Conservation (phyloP, 768 basidiomycete genomes). For the Porphyrellus cyaneotinctus region DNA sequence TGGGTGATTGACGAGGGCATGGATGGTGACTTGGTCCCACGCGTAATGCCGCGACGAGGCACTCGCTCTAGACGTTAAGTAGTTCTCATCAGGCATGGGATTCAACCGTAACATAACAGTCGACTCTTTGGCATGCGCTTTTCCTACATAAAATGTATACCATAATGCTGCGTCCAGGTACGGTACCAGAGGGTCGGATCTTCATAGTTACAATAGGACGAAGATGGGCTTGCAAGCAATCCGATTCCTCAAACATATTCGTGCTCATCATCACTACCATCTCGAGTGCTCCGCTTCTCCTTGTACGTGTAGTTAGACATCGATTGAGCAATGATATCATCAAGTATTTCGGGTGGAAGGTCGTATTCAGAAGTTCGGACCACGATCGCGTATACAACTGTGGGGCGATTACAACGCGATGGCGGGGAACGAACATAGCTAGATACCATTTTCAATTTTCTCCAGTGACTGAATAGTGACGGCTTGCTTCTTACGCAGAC, state of each 20-base stretch:
- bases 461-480: slow-evolving; percentile 85
- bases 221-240: neutral
- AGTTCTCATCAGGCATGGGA: neutral
- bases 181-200: neutral
- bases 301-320: slow-evolving; percentile 33
- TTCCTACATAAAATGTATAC: slow-evolving; percentile 2
- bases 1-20: slow-evolving; percentile 6
- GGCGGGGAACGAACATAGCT: neutral
- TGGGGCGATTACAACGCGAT: slow-evolving; percentile 4
- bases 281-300: slow-evolving; percentile 18
- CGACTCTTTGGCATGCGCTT: neutral
- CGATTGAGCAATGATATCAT: slow-evolving; percentile 59
- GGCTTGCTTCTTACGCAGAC: slow-evolving; percentile 81
- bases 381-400: slow-evolving; percentile 70
- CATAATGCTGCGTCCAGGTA: neutral
- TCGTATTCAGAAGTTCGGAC: slow-evolving; percentile 74
- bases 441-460: slow-evolving; percentile 88
- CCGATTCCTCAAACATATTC: slow-evolving; percentile 14
- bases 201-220: neutral
- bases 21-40: slow-evolving; percentile 3
- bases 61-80: slow-evolving; percentile 16
- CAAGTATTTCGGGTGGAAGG: slow-evolving; percentile 60
- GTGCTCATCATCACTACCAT: slow-evolving; percentile 27
- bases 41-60: slow-evolving; percentile 12
- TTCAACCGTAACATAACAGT: neutral